Base-by-base conservation (phyloP, 768 basidiomycete genomes). In the Boletus vermiculosoides region DNA sequence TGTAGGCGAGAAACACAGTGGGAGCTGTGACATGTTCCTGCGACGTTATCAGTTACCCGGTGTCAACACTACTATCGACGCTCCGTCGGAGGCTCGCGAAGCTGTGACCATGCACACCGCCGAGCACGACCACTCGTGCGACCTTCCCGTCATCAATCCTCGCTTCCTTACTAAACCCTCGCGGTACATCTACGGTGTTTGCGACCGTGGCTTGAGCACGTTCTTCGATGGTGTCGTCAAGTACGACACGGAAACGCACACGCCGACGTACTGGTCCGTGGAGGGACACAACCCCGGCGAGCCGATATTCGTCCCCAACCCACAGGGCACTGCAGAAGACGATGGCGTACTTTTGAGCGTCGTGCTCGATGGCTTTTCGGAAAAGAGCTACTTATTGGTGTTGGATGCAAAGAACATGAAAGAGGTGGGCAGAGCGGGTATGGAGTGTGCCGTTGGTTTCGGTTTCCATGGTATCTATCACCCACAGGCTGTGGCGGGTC, bases 271-370 rank as follows among this genome's bases (percentile, higher is more conserved):
- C 28, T 75, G 75, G 74, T 63, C 55, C 10, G 52, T 61, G 1
- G 50, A 66, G 9, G 70, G 67, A 28, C 69, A 73, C 41, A 73
- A 51, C 11, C 70, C 75, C 5, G 67, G 74, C 15, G 75, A 77
- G 59, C 71, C 76, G 18, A 72, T 77, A 40, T 77, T 77, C 33
- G 65, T 75, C 12, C 50, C 66, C 1, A 45, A 70, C n/a, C 73
- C 76, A 0, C 45, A 67, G 20, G 65, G 63, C 18, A 58, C 55
- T 0, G 57, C 50, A 0, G 76, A 77, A 45, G 76, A 76, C 48
- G 73, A 71, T 12, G 76, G 76, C 0, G 73, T 76, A 3, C 60
- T 77, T 23, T 50, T 77, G 50, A 73, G 58, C n/a, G 70, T 77
- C 16, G 74, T 74, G 31, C 66, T 77, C 18, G 70, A 77, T 33